phyloP scores from a whole-genome alignment of 192 early-diverging fungal genomes.

The Podila horticola region DNA sequence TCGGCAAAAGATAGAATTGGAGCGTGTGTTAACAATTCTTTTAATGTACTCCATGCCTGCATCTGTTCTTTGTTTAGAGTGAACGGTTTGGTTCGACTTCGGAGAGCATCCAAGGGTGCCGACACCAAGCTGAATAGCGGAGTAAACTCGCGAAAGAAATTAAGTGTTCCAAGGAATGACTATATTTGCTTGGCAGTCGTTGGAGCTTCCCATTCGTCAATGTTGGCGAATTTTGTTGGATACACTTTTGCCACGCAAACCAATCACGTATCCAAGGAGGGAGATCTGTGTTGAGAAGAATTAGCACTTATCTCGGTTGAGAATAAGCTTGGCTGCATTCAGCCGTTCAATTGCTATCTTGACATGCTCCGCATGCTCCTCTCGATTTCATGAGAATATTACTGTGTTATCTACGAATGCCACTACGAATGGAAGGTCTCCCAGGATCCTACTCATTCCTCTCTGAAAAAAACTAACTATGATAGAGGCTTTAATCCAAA shows the following conservation, averaged over 20 bases:
- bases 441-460: constrained; percentile 20
- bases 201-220: constrained; percentile 18
- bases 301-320: no score
- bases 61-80: not conserved
- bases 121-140: constrained; percentile 20
- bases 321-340: no score
- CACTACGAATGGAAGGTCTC: constrained; percentile 18
- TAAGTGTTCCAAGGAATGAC: constrained; percentile 24
- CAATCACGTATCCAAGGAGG: constrained; percentile 23
- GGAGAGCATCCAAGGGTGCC: constrained; percentile 34
- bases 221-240: constrained; percentile 28
- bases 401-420: constrained; percentile 33
- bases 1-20: constrained; percentile 22
- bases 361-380: constrained; percentile 6
- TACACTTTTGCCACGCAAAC: constrained; percentile 16
- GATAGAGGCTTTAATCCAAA: constrained; percentile 44
- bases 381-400: constrained; percentile 10
- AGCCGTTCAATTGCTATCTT: constrained; percentile 13
- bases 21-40: not conserved
- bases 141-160: constrained; percentile 33
- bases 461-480: constrained; percentile 14
- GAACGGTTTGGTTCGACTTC: constrained; percentile 17
- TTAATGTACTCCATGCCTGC: not conserved
- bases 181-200: constrained; percentile 29
- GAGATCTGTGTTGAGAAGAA: no score